A percentile compares a stretch with the other conserved stretches of the same genome.
These are phyloP conservation scores for Thuja plicata DNA, from an alignment of 83 land plant species.

Conservation along the genomic window DNA sequence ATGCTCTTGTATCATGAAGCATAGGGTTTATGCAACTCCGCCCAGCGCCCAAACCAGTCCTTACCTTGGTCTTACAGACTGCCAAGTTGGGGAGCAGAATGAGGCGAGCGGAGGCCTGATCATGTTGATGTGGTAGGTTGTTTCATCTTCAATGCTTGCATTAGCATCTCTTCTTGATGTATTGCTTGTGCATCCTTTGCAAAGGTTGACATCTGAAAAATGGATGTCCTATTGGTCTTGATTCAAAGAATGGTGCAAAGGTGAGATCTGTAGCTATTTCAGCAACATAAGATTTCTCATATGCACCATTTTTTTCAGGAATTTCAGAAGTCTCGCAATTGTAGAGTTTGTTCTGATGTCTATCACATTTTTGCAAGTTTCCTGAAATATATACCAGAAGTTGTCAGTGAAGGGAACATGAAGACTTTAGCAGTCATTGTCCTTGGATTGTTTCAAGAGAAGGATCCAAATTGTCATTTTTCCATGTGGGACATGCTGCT, in stretches of 20 bases:
- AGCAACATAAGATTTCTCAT: constrained; percentile 51
- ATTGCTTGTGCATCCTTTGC: constrained; percentile 33
- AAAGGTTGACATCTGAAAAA: constrained; percentile 34
- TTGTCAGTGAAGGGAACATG: constrained; percentile 53
- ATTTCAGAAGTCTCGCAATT: constrained; percentile 63
- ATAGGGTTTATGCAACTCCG: no score
- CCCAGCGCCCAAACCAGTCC: no score
- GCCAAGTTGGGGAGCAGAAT: no score
- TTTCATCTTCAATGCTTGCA: constrained; percentile 87
- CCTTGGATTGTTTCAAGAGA: constrained; percentile 89
- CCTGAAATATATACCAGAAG: constrained; percentile 68
- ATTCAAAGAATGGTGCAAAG: constrained; percentile 52
- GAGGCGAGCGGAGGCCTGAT: neutral
- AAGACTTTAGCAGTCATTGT: constrained; percentile 46
- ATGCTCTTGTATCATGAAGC: no score
- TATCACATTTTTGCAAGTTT: constrained; percentile 64
- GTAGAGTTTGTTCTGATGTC: constrained; percentile 75
- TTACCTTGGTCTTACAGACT: no score
- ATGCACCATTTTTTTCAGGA: constrained; percentile 68
- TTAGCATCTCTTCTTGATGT: constrained; percentile 83
- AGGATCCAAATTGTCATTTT: constrained; percentile 80
- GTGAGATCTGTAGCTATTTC: constrained; percentile 49
- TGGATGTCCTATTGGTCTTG: constrained; percentile 16
- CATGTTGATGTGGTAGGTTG: constrained; percentile 48
- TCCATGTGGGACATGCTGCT: constrained; percentile 94